Evolutionary conservation across 2,329 filamentous ascomycete species (phyloP), one percentile per base, ranked within the genome.

Genomic region (Tolypocladium album): DNA sequence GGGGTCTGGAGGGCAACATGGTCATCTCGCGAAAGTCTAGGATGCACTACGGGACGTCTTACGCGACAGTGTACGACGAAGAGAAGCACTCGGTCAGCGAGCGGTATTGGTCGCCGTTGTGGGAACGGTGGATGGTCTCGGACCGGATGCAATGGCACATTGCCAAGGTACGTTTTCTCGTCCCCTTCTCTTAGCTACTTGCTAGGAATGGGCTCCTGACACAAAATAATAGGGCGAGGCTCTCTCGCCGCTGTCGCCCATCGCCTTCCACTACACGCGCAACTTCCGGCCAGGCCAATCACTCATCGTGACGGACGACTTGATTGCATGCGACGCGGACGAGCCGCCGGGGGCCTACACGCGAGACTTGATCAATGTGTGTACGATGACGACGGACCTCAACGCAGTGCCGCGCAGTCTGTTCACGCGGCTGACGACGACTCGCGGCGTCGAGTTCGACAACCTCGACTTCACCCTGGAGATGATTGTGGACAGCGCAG

Each of bases 121-220:
- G 88, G 88, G 88, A 92, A 74, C 75, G 88, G 56, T 92, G 88
- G 88, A 92, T 91, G 88, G 88, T 92, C 8, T 86, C 82, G 55
- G 88, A 92, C 71, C 81, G 89, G 56, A 92, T 93, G 88, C 88
- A 91, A 73, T 92, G 89, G 89, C 88, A 92, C 72, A 90, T 92
- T 69, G 83, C 85, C 62, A 91, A 90, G 81, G 87, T 86, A 67
- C 66, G 78, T 73, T 52, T 59, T 31, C 31, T 8, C 50, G 5
- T 13, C 13, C 7, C 7, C 1, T 36, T 4, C 2, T 31, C 22
- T 31, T 31, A 36, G 27, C 31, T 15, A 31, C 50, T 38, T 13
- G 50, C 20, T 15, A 20, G 47, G 8, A 20, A 27, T 36, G 5
- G 8, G 9, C 4, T 4, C 24, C 3, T 59, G 55, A 64, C 58